Base-by-base conservation (phyloP, 2,329 filamentous ascomycete genomes). In the Nemania sp. region DNA sequence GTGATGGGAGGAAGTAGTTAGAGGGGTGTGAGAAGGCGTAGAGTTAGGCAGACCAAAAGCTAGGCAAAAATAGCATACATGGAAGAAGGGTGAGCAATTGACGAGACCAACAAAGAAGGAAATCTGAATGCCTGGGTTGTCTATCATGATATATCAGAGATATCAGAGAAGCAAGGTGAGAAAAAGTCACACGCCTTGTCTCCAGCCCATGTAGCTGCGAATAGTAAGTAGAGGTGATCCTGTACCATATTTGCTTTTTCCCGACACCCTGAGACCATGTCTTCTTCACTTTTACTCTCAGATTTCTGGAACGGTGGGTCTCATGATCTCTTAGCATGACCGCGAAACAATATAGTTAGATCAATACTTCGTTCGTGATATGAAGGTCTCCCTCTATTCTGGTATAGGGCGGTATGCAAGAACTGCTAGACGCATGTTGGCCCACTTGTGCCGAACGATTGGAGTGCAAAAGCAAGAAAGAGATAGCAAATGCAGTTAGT, bases 401-500 rank as follows among this genome's bases (percentile, higher is more conserved):
- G 46, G 51, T 52, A 55, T 54, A 57, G 54, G 49, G 40, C 33
- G 50, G 36, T 47, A 57, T 58, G 57, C 54, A 55, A 48, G 48
- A 56, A 37, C 49, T 56, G 42, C 52, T 59, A 57, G 54, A 57
- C 39, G 48, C 52, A 56, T 48, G 40, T n/a, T 56, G 60, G 43
- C 55, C 60, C 60, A 62, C 57, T 46, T 46, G 58, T 58, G 45
- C 60, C 58, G 60, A 59, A 56, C 55, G 57, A 56, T 60, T 61
- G 57, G 60, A 51, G 57, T 54, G 50, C 39, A 56, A 55, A 56
- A 57, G 51, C 44, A 54, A 54, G 31, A 49, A 49, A 23, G 31
- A 33, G 14, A 45, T 34, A 51, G 49, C 54, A 45, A 54, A 58
- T 41, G 40, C 40, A 55, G 46, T 52, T 61, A 61, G 59, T 49